Percentiles rank a stretch among this genome's conserved stretches.
Evolutionary conservation across 2,329 filamentous ascomycete genomes (phyloP).

Genomic region (Xylariaceae sp.): DNA sequence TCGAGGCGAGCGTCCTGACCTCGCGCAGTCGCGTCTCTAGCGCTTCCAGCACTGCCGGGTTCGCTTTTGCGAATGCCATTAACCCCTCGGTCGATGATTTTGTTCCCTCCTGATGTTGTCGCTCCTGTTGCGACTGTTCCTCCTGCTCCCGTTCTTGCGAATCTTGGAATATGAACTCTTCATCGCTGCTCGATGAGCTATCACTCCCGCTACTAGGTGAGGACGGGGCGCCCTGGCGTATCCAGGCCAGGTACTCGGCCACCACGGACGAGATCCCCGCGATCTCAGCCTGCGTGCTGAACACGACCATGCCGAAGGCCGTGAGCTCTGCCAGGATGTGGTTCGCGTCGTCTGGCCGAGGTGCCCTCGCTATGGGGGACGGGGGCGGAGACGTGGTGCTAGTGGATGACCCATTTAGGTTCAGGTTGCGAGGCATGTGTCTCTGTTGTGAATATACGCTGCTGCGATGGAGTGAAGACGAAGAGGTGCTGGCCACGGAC

Average conservation of each 20-base stretch:
- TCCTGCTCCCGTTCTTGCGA: too few relatives aligned
- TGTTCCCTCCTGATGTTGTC: not conserved
- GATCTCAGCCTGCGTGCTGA: conserved; percentile 22
- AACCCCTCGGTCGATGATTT: not conserved
- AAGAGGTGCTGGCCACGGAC: conserved; percentile 7
- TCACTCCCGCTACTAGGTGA: too few relatives aligned
- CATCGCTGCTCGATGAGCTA: too few relatives aligned
- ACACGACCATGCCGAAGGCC: conserved; percentile 20
- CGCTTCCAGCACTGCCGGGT: conserved; percentile 15
- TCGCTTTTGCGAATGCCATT: conserved; percentile 6
- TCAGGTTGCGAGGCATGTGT: conserved; percentile 17
- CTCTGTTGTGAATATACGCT: conserved; percentile 15
- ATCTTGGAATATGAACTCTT: too few relatives aligned
- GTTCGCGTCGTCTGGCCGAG: conserved; percentile 16
- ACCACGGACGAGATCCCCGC: conserved; percentile 21
- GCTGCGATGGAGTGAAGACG: conserved; percentile 13
- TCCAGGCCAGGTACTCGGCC: conserved; percentile 22
- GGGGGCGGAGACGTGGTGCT: conserved; percentile 14
- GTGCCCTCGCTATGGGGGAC: conserved; percentile 11
- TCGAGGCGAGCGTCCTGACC: conserved; percentile 15
- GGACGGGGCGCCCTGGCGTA: too few relatives aligned
- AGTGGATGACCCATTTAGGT: conserved; percentile 17
- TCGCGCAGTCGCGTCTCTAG: conserved; percentile 20
- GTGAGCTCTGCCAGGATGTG: conserved; percentile 22
- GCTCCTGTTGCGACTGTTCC: conserved; percentile 8